These are phyloP conservation scores for Pestalotiopsis sp. DNA, from an alignment of 2,329 filamentous ascomycete species.

Conservation along the genomic window DNA sequence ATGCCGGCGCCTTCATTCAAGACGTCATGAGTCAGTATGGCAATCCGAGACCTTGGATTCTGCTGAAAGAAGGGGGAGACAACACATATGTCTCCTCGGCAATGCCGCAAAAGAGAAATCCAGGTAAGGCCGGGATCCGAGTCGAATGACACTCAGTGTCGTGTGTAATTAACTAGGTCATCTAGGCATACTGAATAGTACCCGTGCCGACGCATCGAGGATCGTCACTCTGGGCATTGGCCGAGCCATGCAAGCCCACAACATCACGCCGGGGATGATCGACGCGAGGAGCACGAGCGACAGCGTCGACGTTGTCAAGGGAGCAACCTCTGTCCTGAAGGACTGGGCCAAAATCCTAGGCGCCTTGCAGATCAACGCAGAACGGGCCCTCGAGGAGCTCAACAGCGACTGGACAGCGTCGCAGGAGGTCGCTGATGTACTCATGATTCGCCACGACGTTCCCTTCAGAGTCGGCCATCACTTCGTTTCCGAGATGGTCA, in stretches of 20 bases:
- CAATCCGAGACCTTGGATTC: slow-evolving; percentile 4
- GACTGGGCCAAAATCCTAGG: slow-evolving; percentile 4
- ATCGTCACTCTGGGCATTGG: slow-evolving; percentile 3
- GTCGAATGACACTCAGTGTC: background rate
- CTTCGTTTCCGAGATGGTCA: slow-evolving; percentile 8
- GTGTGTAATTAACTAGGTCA: background rate
- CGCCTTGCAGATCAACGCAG: slow-evolving; percentile 1
- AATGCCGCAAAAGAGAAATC: slow-evolving; percentile 11
- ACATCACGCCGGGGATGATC: slow-evolving; percentile 10
- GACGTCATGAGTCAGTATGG: slow-evolving; percentile 7
- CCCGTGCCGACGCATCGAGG: slow-evolving; percentile 8
- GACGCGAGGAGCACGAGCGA: slow-evolving; percentile 8
- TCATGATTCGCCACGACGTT: slow-evolving; percentile 3
- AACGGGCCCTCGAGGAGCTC: slow-evolving; percentile 8
- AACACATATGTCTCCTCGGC: slow-evolving; percentile 8
- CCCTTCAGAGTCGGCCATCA: slow-evolving; percentile 9
- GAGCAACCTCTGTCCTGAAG: slow-evolving; percentile 1
- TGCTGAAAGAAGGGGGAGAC: slow-evolving; percentile 6
- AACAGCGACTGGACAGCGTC: slow-evolving; percentile 11
- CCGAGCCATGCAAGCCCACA: slow-evolving; percentile 6
- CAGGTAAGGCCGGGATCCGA: background rate
- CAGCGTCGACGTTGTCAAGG: slow-evolving; percentile 1
- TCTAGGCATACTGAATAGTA: slow-evolving; percentile 7
- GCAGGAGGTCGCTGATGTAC: slow-evolving; percentile 8
- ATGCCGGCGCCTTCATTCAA: slow-evolving; percentile 3